Evolutionary conservation across 345 rosid species (phyloP), one percentile per base, ranked within the genome.

Genomic region (Luvunga scandens): DNA sequence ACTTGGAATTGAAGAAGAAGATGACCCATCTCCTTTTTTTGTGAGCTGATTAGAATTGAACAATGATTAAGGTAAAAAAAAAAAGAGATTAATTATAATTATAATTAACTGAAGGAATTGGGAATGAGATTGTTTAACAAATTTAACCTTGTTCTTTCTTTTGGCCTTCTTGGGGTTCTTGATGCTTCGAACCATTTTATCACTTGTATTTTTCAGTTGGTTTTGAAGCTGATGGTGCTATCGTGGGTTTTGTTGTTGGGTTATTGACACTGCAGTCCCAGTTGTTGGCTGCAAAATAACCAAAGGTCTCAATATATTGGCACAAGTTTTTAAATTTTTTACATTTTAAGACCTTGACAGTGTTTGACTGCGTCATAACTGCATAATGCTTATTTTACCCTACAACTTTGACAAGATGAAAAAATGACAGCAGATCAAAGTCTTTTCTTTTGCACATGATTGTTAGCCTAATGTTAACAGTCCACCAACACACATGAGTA

Each of bases 131-230:
- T 48, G 25, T 1, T 36, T 21, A 14, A 34, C 5, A 9, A 48
- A 55, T 30, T 64, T 53, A 68, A 95, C 95, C 93, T 92, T 89
- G 84, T 83, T 89, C 89, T 92, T 96, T 78, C 97, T 87, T 86
- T 91, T 94, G 34, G 93, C 86, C 81, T 90, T 96, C 78, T 94
- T 93, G 34, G 89, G 91, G 77, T 88, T 93, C 85, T 88, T 89
- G 5, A 91, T 0, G 83, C 81, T 84, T 65, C 95, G 98, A 83
- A 63, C 95, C 98, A 96, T 96, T 80, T 71, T 81, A 31, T 61
- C 9, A 60, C 56, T 53, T 18, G 57, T 53, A 53, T 53, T 53
- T 18, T 18, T 53, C 8, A 18, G 57, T 53, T 16, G 57, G 57
- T 53, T 53, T 36, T 36, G 39, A 36, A 36, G 7, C 21, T 16